Evolutionary conservation across 2,329 filamentous ascomycete genomes (phyloP).

Genomic region (Penicillium sp.): DNA sequence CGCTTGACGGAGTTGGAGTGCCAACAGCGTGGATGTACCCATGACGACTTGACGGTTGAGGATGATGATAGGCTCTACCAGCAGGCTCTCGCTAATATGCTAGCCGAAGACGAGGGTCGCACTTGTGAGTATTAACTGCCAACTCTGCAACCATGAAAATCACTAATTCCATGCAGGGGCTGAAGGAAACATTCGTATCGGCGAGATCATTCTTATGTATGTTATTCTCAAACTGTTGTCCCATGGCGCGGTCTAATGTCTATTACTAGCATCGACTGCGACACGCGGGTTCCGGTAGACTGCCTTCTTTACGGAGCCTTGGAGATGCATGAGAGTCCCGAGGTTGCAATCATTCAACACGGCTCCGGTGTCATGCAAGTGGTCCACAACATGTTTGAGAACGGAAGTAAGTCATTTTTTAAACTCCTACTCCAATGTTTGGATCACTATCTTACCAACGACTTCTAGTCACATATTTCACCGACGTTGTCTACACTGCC

Average conservation of each 20-base stretch:
- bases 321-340: slow-evolving; percentile 70
- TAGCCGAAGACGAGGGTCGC: slow-evolving; percentile 47
- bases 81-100: slow-evolving; percentile 45
- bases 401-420: slow-evolving; percentile 49
- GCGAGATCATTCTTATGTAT: slow-evolving; percentile 69
- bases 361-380: slow-evolving; percentile 77
- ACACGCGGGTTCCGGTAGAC: slow-evolving; percentile 68
- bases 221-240: background rate
- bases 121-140: slow-evolving; percentile 9
- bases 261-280: slow-evolving; percentile 57
- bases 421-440: background rate
- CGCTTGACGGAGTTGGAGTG: slow-evolving; percentile 33
- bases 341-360: slow-evolving; percentile 72
- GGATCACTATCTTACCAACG: background rate
- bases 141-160: background rate
- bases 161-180: slow-evolving; percentile 57
- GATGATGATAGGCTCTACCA: slow-evolving; percentile 48
- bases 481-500: slow-evolving; percentile 73
- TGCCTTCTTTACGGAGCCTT: slow-evolving; percentile 69
- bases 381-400: slow-evolving; percentile 71
- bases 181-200: slow-evolving; percentile 81
- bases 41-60: slow-evolving; percentile 15
- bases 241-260: background rate
- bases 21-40: slow-evolving; percentile 6
- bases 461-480: slow-evolving; percentile 69